Conservation (phyloP, 768 basidiomycete species). For the Panellus pusillus region DNA sequence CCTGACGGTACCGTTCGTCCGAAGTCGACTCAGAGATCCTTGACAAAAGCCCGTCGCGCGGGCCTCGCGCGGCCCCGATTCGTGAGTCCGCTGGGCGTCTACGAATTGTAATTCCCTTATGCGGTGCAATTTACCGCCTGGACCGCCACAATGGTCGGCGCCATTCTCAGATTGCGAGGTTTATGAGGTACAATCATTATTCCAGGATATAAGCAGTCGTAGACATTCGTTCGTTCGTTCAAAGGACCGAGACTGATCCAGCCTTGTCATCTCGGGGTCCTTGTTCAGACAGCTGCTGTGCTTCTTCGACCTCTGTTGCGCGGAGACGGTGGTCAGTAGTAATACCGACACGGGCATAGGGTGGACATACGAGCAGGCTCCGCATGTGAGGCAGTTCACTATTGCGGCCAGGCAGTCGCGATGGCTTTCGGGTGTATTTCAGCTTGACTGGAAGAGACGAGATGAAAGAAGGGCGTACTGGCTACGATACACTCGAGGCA, state of each 20-base stretch:
- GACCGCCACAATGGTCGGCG: too few relatives aligned
- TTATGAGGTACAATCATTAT: too few relatives aligned
- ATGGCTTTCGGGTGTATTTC: slow-evolving; percentile 32
- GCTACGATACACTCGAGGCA: slow-evolving; percentile 49
- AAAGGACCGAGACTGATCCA: background rate
- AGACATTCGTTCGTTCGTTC: background rate
- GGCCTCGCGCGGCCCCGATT: too few relatives aligned
- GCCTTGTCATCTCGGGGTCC: slow-evolving; percentile 1
- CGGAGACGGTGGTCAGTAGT: too few relatives aligned
- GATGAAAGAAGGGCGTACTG: slow-evolving; percentile 29
- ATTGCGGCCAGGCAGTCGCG: slow-evolving; percentile 39
- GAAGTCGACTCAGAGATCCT: too few relatives aligned
- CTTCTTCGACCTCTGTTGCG: background rate
- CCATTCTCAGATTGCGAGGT: too few relatives aligned
- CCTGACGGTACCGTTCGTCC: too few relatives aligned
- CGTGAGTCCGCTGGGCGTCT: too few relatives aligned
- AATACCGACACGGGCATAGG: background rate
- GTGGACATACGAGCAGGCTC: slow-evolving; percentile 41
- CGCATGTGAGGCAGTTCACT: slow-evolving; percentile 45
- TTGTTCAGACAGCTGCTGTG: background rate
- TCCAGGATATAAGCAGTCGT: too few relatives aligned
- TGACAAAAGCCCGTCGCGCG: too few relatives aligned
- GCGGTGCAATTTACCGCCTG: too few relatives aligned
- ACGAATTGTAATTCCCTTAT: too few relatives aligned
- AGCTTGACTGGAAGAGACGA: background rate